A percentile compares a stretch with the other conserved stretches of the same genome.
Evolutionary conservation across 1,284 basidiomycete genomes (phyloP).

Genomic region (Rhodotorula sp.): DNA sequence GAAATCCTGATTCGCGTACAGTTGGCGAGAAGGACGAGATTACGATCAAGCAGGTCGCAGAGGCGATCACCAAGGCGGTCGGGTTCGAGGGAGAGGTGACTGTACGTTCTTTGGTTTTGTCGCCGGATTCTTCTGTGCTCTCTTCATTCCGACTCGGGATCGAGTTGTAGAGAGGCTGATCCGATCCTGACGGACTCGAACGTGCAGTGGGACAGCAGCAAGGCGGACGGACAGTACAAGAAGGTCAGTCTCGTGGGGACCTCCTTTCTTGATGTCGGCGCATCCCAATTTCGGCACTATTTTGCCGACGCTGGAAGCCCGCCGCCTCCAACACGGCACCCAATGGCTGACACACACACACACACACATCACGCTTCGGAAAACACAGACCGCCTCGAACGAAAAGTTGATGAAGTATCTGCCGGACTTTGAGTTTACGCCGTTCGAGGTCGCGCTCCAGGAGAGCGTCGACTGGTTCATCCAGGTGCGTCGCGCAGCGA

Average conservation of each 20-base stretch:
- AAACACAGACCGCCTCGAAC: constrained; percentile 69
- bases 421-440: constrained; percentile 72
- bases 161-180: not conserved
- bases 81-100: constrained; percentile 69
- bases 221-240: constrained; percentile 80
- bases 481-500: constrained; percentile 44
- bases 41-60: constrained; percentile 77
- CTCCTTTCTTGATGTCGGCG: too few relatives aligned
- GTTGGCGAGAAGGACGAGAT: constrained; percentile 87
- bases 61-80: constrained; percentile 75
- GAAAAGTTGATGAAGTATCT: constrained; percentile 69
- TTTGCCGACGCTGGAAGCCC: too few relatives aligned
- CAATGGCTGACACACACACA: not conserved
- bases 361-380: too few relatives aligned
- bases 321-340: too few relatives aligned
- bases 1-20: too few relatives aligned
- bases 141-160: not conserved
- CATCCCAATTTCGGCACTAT: too few relatives aligned
- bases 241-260: constrained; percentile 46
- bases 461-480: constrained; percentile 76
- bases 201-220: constrained; percentile 49
- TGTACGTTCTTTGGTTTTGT: constrained; percentile 50
- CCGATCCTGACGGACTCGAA: not conserved
- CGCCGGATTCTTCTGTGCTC: too few relatives aligned
- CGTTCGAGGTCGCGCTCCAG: constrained; percentile 76